Percentiles rank a stretch among this genome's conserved stretches.
phyloP scores from a whole-genome alignment of 164 flowering plant species.

The Brasenia schreberi region DNA sequence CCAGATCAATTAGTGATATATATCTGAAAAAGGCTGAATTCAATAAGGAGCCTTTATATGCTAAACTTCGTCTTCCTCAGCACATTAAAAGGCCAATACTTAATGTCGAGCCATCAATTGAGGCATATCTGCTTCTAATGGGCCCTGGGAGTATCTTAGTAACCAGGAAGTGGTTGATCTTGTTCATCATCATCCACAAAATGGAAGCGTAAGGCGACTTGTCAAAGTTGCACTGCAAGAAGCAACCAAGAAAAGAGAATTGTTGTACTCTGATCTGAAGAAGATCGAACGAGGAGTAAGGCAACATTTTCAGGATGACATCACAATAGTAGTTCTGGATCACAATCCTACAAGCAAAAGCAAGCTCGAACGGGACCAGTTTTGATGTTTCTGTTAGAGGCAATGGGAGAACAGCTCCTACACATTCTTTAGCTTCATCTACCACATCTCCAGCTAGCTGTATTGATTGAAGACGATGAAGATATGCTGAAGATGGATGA shows the following conservation, averaged over 20 bases:
- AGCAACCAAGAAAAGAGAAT: conserved; percentile 86
- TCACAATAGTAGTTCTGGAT: conserved; percentile 19
- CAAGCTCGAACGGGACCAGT: no score
- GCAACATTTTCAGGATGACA: conserved; percentile 75
- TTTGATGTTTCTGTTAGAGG: no score
- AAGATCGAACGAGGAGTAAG: conserved; percentile 77
- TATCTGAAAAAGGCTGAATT: conserved; percentile 63
- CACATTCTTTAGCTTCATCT: no score
- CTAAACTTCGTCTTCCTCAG: conserved; percentile 58
- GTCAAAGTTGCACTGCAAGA: conserved; percentile 71
- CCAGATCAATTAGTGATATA: conserved; percentile 12
- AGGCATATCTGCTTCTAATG: conserved; percentile 21
- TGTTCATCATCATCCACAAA: conserved; percentile 51
- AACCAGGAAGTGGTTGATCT: conserved; percentile 10
- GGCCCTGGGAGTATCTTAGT: no score
- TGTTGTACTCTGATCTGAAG: conserved; percentile 64
- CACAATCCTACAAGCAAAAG: no score
- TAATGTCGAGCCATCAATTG: conserved; percentile 60
- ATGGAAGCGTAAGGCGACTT: conserved; percentile 59
- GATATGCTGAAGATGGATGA: no score
- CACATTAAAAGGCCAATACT: conserved; percentile 58
- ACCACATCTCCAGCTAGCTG: no score
- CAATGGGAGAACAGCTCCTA: no score
- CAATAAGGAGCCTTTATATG: conserved; percentile 63
- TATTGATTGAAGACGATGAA: no score